These are phyloP conservation scores for Phanerochaete sordida DNA, from an alignment of 768 basidiomycete species.

Conservation along the genomic window DNA sequence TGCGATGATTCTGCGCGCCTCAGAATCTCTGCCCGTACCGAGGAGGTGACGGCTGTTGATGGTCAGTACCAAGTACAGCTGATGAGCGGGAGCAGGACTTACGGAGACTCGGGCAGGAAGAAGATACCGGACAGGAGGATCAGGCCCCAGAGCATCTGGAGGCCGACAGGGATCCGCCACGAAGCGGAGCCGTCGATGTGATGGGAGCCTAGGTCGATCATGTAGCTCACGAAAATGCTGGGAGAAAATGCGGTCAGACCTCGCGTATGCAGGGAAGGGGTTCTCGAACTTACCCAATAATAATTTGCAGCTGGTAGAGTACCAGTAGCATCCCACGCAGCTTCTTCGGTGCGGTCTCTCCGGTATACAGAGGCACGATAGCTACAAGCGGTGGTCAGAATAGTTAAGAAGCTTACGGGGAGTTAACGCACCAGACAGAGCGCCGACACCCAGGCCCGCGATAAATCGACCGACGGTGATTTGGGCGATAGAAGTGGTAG, in stretches of 20 bases:
- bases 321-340: constrained; percentile 70
- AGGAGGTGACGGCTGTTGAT: constrained; percentile 62
- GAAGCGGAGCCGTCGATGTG: constrained; percentile 52
- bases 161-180: constrained; percentile 73
- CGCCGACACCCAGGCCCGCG: constrained; percentile 76
- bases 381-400: constrained; percentile 4
- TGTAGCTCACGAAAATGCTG: constrained; percentile 71
- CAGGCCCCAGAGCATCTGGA: constrained; percentile 69
- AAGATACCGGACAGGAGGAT: constrained; percentile 66
- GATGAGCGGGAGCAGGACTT: constrained; percentile 22
- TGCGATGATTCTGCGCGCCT: constrained; percentile 63
- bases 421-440: constrained; percentile 52
- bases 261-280: no score
- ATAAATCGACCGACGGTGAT: constrained; percentile 72
- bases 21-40: constrained; percentile 45
- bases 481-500: constrained; percentile 55
- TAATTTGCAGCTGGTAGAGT: constrained; percentile 76
- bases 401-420: neutral
- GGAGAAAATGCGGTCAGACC: neutral
- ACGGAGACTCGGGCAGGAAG: constrained; percentile 80
- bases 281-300: constrained; percentile 62
- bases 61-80: neutral
- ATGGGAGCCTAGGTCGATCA: constrained; percentile 68
- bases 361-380: constrained; percentile 55
- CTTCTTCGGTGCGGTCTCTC: constrained; percentile 73